phyloP scores from a whole-genome alignment of 2,329 filamentous ascomycete genomes.

The Sporothrix inflata region DNA sequence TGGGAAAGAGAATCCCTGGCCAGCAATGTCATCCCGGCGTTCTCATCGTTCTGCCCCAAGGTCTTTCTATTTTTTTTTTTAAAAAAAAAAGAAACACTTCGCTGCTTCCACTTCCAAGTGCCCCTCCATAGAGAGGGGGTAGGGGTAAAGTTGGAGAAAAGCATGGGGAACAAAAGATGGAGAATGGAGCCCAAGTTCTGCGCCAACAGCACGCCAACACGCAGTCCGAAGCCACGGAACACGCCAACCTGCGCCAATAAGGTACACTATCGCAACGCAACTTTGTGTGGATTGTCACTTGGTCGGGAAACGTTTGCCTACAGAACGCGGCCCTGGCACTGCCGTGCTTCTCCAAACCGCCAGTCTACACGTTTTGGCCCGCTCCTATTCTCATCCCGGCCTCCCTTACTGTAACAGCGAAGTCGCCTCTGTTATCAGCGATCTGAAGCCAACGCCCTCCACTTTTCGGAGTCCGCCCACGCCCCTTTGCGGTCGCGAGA shows the following conservation, averaged over 20 bases:
- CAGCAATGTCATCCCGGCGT: neutral
- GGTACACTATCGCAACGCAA: neutral
- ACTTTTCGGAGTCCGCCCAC: slow-evolving; percentile 9
- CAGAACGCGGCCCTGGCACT: neutral
- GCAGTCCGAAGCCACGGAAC: neutral
- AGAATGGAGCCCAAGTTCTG: slow-evolving; percentile 6
- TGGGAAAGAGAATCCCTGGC: neutral
- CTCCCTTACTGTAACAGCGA: neutral
- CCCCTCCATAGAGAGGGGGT: neutral
- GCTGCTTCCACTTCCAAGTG: neutral
- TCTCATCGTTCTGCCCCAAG: neutral
- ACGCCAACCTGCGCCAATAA: neutral
- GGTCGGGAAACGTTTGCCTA: slow-evolving; percentile 27
- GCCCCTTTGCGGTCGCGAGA: neutral
- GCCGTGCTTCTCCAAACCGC: slow-evolving; percentile 1
- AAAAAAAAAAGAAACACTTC: too few species aligned
- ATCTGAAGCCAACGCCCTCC: slow-evolving; percentile 11
- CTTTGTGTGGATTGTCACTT: neutral
- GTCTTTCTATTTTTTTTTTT: too few species aligned
- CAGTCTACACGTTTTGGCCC: neutral
- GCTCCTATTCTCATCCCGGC: neutral
- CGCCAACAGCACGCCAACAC: slow-evolving; percentile 4
- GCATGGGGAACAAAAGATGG: slow-evolving; percentile 1
- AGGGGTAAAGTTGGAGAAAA: slow-evolving; percentile 18
- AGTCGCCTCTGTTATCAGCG: slow-evolving; percentile 13